These are phyloP conservation scores for Lasiosphaeris hirsuta DNA, from an alignment of 495 filamentous ascomycete genomes.

Conservation along the genomic window DNA sequence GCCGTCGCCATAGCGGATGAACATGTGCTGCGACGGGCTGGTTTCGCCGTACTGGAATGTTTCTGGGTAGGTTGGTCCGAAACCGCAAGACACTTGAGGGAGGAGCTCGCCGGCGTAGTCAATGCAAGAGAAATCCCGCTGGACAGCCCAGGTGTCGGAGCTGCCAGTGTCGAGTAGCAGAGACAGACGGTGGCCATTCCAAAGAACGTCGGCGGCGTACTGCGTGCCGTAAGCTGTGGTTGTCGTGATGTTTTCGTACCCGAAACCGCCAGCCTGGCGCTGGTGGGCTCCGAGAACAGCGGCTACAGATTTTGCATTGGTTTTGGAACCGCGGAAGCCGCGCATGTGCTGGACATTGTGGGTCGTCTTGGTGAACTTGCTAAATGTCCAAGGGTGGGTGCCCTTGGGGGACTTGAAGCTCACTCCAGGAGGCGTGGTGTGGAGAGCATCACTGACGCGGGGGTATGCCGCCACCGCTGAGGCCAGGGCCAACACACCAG, in stretches of 20 bases:
- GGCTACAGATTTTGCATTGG: conserved; percentile 27
- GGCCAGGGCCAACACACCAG: no score
- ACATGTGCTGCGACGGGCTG: conserved; percentile 47
- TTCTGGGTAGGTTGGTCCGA: conserved; percentile 20
- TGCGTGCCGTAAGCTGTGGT: conserved; percentile 37
- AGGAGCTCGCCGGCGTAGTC: conserved; percentile 22
- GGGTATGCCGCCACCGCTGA: background rate
- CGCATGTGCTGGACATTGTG: conserved; percentile 20
- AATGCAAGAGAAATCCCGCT: conserved; percentile 25
- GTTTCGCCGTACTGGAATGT: conserved; percentile 27
- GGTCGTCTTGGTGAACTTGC: background rate
- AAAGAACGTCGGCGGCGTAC: conserved; percentile 34
- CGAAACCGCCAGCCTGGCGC: conserved; percentile 23
- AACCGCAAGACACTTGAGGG: conserved; percentile 27
- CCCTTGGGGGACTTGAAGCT: conserved; percentile 18
- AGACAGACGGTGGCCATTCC: conserved; percentile 24
- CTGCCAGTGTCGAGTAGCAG: conserved; percentile 63
- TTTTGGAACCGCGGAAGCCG: conserved; percentile 1
- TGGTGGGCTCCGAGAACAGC: conserved; percentile 33
- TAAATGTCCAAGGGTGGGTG: conserved; percentile 9
- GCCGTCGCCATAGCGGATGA: conserved; percentile 58
- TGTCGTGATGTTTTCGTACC: conserved; percentile 40
- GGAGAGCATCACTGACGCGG: conserved; percentile 4
- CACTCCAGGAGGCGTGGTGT: conserved; percentile 22
- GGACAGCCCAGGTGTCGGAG: conserved; percentile 56